These are phyloP conservation scores for Tetradesmus obliquus DNA, from an alignment of 139 green algal species.

Conservation along the genomic window DNA sequence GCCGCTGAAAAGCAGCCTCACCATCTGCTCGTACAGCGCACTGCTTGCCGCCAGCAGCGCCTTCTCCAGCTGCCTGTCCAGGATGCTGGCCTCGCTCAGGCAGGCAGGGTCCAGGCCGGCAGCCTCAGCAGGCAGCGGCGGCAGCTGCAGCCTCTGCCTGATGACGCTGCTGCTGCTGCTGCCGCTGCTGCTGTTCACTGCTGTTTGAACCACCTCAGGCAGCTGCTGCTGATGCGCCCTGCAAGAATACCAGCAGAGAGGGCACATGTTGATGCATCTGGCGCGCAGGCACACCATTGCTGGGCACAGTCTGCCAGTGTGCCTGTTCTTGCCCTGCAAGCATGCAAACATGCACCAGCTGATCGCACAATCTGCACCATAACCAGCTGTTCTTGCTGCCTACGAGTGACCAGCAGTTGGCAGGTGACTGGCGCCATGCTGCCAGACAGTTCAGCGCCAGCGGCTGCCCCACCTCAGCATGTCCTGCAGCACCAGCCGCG, in stretches of 20 bases:
- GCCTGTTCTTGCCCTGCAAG: neutral
- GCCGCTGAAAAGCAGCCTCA: neutral
- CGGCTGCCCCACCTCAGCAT: constrained; percentile 22
- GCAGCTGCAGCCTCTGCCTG: neutral
- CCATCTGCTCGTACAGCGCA: constrained; percentile 51
- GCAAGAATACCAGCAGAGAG: neutral
- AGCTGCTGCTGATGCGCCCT: constrained; percentile 32
- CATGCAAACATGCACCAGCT: neutral
- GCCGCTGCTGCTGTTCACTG: constrained; percentile 7
- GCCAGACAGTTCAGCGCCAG: neutral
- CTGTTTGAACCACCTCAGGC: neutral
- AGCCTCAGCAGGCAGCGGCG: constrained; percentile 4
- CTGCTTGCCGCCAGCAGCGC: constrained; percentile 38
- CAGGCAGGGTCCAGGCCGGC: constrained; percentile 1
- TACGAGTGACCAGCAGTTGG: neutral
- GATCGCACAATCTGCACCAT: too few relatives aligned
- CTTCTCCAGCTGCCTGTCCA: constrained; percentile 52
- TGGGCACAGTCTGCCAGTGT: too few relatives aligned
- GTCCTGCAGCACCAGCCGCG: constrained; percentile 75
- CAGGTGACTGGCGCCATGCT: neutral
- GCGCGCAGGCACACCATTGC: too few relatives aligned
- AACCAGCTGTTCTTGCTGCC: neutral
- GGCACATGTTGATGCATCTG: neutral
- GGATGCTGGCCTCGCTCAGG: constrained; percentile 7
- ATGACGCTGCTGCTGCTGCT: constrained; percentile 25